Evolutionary conservation across 1,139 yeast genomes (phyloP), one percentile per base, ranked within the genome.

Genomic region (Fermentozyma sake): DNA sequence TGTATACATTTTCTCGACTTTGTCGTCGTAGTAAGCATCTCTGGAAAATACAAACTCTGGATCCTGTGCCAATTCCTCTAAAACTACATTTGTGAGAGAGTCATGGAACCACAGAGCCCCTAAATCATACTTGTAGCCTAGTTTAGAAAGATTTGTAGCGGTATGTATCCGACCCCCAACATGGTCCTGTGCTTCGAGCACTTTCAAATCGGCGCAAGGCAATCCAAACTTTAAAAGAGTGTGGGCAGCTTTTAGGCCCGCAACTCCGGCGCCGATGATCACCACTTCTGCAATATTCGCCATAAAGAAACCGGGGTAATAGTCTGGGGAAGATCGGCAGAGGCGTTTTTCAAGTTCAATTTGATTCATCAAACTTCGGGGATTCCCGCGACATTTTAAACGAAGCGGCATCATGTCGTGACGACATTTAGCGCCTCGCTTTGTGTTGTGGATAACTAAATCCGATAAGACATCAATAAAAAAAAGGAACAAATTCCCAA

Each of bases 31-130:
- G 37, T 52, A 57, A 2, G 60, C 57, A 37, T 67, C 71, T 9
- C 34, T 39, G 2, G 27, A 21, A 4, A 50, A 28, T 31, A 55
- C 55, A 31, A 64, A 61, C 10, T 36, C 34, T 2, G 46, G 52
- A 2, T 40, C 45, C 5, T 52, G 30, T n/a, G 61, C 44, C 22
- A 34, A 20, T 18, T 61, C 61, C 20, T 48, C 37, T 22, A 67
- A 50, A 6, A 82, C 63, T 5, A 67, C 67, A 46, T 86, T 86
- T 23, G 71, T 65, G 27, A 85, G 56, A 0, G 86, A 75, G 44
- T 85, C 95, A 48, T 86, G 96, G 44, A 82, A 81, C 96, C 96
- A 86, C 4, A 89, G 74, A 0, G 94, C 95, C 0, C 96, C 96
- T 12, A 85, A 41, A 51, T 86, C 96, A 46, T 80, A 79, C 5